Evolutionary conservation across 768 basidiomycete genomes (phyloP).

Genomic region (Mycena maculata): DNA sequence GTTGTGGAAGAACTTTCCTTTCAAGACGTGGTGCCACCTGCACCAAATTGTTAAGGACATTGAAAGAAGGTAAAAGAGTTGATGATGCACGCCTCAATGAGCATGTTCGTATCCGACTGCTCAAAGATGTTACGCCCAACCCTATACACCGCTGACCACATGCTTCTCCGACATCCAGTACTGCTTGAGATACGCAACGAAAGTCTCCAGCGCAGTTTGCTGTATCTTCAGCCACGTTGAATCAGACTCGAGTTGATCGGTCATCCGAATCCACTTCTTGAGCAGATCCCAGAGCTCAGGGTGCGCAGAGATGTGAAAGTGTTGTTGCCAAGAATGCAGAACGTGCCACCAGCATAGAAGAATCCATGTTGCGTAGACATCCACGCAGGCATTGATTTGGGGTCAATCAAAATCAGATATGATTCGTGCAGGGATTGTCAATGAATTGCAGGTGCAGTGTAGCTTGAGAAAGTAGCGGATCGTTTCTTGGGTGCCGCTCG

Average conservation of each 20-base stretch:
- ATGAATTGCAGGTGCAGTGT: not conserved
- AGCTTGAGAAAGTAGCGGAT: conserved; percentile 28
- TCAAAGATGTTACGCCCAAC: conserved; percentile 26
- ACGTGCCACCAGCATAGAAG: conserved; percentile 47
- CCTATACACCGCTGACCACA: conserved; percentile 41
- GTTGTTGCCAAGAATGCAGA: conserved; percentile 46
- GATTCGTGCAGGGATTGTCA: not conserved
- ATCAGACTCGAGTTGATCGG: conserved; percentile 31
- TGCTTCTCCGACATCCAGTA: conserved; percentile 33
- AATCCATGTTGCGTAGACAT: conserved; percentile 2
- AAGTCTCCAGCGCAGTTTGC: conserved; percentile 6
- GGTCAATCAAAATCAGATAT: conserved; percentile 26
- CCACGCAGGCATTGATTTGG: conserved; percentile 12
- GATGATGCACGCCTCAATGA: conserved; percentile 35
- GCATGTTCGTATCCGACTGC: conserved; percentile 43
- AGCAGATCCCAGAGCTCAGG: conserved; percentile 38
- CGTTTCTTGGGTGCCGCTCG: conserved; percentile 34
- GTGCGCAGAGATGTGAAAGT: conserved; percentile 27
- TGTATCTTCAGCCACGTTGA: conserved; percentile 31
- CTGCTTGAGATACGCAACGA: conserved; percentile 36
- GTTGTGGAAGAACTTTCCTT: conserved; percentile 40
- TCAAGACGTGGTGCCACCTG: conserved; percentile 43
- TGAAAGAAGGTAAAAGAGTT: not conserved
- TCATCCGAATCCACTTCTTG: conserved; percentile 38
- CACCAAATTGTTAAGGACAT: not conserved